Evolutionary conservation across 129 eudicot species (phyloP), one percentile per base, ranked within the genome.

Genomic region (Artemisia annua): DNA sequence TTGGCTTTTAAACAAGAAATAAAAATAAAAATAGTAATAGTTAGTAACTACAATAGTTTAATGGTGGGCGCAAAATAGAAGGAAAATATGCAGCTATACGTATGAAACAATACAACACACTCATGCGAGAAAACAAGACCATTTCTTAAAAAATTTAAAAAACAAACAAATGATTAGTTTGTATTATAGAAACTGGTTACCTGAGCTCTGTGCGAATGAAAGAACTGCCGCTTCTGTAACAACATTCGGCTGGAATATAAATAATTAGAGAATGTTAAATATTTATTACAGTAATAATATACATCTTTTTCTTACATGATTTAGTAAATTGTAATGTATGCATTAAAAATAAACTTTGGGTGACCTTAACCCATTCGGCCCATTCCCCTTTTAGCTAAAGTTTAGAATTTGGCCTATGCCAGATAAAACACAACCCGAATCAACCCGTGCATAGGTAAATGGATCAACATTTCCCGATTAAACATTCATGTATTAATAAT

Each of bases 191-290:
- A 16, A 60, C 50, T 59, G 63, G 67, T 80, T 70, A 94, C 99
- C 94, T 94, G 99, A 79, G 99, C 97, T 88, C 99, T 85, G 67
- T 95, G 99, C 1, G 99, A 95, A 79, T 95, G 99, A 78, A 90
- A 90, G 78, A 95, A 95, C 83, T 90, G 91, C 60, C 96, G 86
- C 77, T 86, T 95, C 83, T 90, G 96, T 88, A 95, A 75, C 79
- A 90, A 81, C 2, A 86, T 83, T 61, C 94, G 97, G 39, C 97
- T 95, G 85, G 59, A 78, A 66, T 20, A 18, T 7, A 48, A 44
- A 22, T 8, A 7, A 20, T 17, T 5, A 20, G 28, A 28, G 9
- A n/a, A 24, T n/a, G 54, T 11, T 52, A 17, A 12, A 67, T 66
- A 46, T 35, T 5, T 35, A 6, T 6, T 35, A 35, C 43, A 35